These are phyloP conservation scores for Hyparrhenia diplandra DNA, from an alignment of 176 grass and related monocot genomes.

Conservation along the genomic window DNA sequence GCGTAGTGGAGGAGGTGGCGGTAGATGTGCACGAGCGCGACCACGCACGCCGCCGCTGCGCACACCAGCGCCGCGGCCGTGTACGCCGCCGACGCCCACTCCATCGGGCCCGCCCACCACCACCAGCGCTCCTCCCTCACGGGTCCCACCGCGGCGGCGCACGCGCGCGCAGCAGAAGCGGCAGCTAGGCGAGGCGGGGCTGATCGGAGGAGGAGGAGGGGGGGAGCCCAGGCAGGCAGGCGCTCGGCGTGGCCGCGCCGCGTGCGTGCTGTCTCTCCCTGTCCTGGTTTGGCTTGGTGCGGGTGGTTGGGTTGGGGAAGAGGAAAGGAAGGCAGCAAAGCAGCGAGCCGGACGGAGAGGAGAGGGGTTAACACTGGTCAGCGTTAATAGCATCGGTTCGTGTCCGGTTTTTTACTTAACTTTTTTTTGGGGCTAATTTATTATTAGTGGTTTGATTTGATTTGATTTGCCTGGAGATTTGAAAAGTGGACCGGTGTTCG, in stretches of 20 bases:
- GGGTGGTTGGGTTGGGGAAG: slow-evolving; percentile 28
- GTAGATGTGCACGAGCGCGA: slow-evolving; percentile 80
- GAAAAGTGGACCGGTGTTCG: slow-evolving; percentile 24
- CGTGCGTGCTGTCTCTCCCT: not conserved
- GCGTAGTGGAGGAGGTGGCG: slow-evolving; percentile 85
- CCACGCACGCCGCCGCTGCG: slow-evolving; percentile 67
- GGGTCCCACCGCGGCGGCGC: not conserved
- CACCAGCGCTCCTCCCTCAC: not conserved
- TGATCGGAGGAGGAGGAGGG: not conserved
- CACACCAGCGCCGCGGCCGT: slow-evolving; percentile 73
- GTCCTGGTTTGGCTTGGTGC: not conserved
- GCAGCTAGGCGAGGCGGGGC: not conserved
- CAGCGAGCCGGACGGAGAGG: not conserved
- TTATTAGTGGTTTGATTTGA: not conserved
- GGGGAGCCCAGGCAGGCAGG: not conserved
- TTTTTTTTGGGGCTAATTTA: not conserved
- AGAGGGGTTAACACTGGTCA: slow-evolving; percentile 38
- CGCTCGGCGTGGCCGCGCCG: not conserved
- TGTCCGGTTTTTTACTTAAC: not conserved
- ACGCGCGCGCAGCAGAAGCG: not conserved
- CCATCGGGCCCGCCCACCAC: slow-evolving; percentile 26
- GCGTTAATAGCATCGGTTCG: slow-evolving; percentile 22
- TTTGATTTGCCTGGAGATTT: slow-evolving; percentile 12
- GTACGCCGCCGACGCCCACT: slow-evolving; percentile 60
- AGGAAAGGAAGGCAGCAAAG: not conserved